Evolutionary conservation across 2,329 filamentous ascomycete genomes (phyloP), one percentile per base, ranked within the genome.

Genomic region (Fusarium annulatum): DNA sequence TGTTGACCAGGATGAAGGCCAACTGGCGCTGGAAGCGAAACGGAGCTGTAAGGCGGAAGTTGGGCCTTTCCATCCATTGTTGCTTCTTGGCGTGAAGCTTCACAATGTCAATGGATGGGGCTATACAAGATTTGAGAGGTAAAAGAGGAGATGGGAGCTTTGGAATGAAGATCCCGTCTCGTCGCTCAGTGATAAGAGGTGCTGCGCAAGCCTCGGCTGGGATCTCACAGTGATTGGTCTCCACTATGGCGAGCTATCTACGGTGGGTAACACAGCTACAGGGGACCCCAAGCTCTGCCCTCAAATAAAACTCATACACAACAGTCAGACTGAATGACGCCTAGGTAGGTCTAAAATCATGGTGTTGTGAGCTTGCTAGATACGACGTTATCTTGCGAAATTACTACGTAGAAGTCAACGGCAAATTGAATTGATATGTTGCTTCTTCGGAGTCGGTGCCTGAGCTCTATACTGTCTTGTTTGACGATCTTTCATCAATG

Each of bases 21-120:
- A 23, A 67, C 48, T 33, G 76, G 77, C 4, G 80, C 73, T 16
- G 72, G 72, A n/a, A 76, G 75, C 51, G 78, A 77, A 26, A 79
- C 73, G 15, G 80, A 81, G 72, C 81, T 84, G 74, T 88, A 87
- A 8, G 86, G 83, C 65, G 86, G 86, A 49, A 86, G 81, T 19
- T 80, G 80, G 55, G 76, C 81, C 77, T 87, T 86, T 49, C 82
- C 88, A 43, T 79, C 79, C 80, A 81, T 81, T 51, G 36, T 55
- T 23, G 33, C 66, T 58, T 55, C 53, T 43, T 36, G 21, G 16
- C 10, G 18, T 23, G 53, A 43, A 48, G 34, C 46, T 46, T 43
- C 39, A 48, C 55, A 62, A 58, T 62, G 36, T 36, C 23, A 53
- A 63, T 41, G 46, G 9, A 9, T 57, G 53, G 26, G 33, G 39